Evolutionary conservation across 2,329 filamentous ascomycete species (phyloP).

Genomic region (Lomentospora prolificans): DNA sequence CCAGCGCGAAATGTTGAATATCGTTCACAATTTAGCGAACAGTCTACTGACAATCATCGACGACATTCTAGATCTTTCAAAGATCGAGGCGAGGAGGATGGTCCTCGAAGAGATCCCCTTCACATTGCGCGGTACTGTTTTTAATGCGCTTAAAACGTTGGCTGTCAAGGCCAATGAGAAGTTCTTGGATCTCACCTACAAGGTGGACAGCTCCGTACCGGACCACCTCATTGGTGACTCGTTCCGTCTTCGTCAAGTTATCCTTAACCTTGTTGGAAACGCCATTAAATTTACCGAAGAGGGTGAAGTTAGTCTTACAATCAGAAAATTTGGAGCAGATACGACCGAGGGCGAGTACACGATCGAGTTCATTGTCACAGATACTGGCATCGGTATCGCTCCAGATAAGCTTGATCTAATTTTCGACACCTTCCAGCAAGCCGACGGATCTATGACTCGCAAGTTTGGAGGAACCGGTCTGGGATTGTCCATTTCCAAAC

Average conservation of each 20-base stretch:
- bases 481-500: conserved; percentile 88
- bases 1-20: conserved; percentile 96
- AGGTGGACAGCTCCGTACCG: conserved; percentile 85
- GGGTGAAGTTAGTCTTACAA: conserved; percentile 91
- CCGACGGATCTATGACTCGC: conserved; percentile 89
- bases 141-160: conserved; percentile 92
- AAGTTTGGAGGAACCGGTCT: conserved; percentile 94
- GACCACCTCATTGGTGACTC: conserved; percentile 95
- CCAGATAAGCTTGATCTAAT: conserved; percentile 93
- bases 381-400: conserved; percentile 95
- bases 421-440: conserved; percentile 98
- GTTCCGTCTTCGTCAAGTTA: conserved; percentile 92
- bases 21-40: conserved; percentile 93
- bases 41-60: conserved; percentile 96
- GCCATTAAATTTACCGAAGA: conserved; percentile 99
- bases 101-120: conserved; percentile 97
- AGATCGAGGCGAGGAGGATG: conserved; percentile 94
- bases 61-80: conserved; percentile 63
- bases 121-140: conserved; percentile 85
- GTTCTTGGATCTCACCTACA: conserved; percentile 83
- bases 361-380: conserved; percentile 90
- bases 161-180: conserved; percentile 98
- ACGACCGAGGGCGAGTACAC: conserved; percentile 71
- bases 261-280: conserved; percentile 93
- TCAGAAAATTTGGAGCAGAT: conserved; percentile 57